Conservation (phyloP, 2,329 filamentous ascomycete genomes). For the Colletotrichum magnum region DNA sequence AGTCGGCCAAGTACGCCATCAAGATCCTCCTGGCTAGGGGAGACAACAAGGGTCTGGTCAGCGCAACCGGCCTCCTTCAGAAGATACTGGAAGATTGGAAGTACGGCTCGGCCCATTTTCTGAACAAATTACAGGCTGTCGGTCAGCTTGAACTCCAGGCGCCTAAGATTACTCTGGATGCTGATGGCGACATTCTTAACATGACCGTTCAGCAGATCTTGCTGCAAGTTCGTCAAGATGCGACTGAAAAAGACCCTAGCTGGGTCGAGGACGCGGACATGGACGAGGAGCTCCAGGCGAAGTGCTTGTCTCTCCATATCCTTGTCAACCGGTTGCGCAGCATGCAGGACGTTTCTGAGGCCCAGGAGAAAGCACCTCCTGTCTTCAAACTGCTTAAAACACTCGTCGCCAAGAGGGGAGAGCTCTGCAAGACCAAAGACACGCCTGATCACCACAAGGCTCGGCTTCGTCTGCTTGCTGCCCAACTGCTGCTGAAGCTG, state of each 20-base stretch:
- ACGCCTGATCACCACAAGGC: slow-evolving; percentile 85
- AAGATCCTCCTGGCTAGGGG: slow-evolving; percentile 86
- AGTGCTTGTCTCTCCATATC: slow-evolving; percentile 86
- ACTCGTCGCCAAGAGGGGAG: slow-evolving; percentile 81
- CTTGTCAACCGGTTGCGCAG: slow-evolving; percentile 87
- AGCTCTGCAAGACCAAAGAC: slow-evolving; percentile 80
- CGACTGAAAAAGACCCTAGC: slow-evolving; percentile 67
- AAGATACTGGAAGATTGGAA: slow-evolving; percentile 81
- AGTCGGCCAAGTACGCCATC: slow-evolving; percentile 93
- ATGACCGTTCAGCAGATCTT: slow-evolving; percentile 83
- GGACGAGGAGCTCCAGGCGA: slow-evolving; percentile 87
- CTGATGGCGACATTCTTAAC: slow-evolving; percentile 82
- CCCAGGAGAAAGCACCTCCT: slow-evolving; percentile 73
- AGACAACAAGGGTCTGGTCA: slow-evolving; percentile 82
- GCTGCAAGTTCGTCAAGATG: slow-evolving; percentile 76
- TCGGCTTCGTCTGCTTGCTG: slow-evolving; percentile 85
- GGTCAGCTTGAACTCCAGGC: slow-evolving; percentile 83
- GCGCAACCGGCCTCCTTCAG: slow-evolving; percentile 85
- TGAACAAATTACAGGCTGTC: slow-evolving; percentile 80
- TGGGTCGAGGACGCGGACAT: slow-evolving; percentile 79
- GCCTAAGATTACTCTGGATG: slow-evolving; percentile 79
- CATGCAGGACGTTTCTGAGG: slow-evolving; percentile 64
- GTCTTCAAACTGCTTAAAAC: slow-evolving; percentile 86
- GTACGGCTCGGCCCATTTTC: slow-evolving; percentile 80
- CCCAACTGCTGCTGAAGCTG: slow-evolving; percentile 86